Conservation (phyloP, 306 rosid genomes). For the Cyamopsis tetragonoloba region DNA sequence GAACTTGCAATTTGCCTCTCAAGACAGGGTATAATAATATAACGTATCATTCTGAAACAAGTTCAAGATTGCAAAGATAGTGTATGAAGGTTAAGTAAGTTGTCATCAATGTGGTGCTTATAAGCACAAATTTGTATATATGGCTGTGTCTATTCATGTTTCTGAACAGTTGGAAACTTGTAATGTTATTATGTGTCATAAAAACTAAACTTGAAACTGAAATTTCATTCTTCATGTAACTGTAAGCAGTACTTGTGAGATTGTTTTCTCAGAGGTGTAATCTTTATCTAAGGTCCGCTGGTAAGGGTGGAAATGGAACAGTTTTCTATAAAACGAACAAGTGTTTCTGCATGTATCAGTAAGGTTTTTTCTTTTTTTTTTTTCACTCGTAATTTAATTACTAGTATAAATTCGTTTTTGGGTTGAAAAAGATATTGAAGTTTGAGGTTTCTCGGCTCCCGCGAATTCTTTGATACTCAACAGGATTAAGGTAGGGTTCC, state of each 20-base stretch:
- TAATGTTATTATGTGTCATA: background rate
- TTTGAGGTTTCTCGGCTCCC: too few species aligned
- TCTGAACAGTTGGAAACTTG: background rate
- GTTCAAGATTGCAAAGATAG: background rate
- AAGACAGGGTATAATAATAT: constrained; percentile 55
- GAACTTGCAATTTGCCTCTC: constrained; percentile 63
- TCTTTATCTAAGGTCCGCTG: background rate
- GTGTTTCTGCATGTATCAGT: background rate
- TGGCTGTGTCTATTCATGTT: background rate
- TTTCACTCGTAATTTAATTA: too few species aligned
- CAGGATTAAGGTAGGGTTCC: too few species aligned
- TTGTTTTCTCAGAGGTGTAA: background rate
- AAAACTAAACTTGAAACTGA: background rate
- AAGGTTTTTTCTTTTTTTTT: background rate
- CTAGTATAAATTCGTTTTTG: too few species aligned
- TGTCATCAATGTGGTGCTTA: background rate
- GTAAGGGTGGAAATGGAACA: background rate
- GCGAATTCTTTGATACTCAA: too few species aligned
- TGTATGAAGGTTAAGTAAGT: background rate
- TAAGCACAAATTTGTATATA: background rate
- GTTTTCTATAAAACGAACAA: background rate
- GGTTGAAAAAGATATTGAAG: too few species aligned
- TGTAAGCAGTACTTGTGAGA: background rate
- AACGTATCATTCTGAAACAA: background rate
- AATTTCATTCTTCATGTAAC: background rate